Conservation (phyloP, 345 rosid genomes). For the Pistacia integerrima region DNA sequence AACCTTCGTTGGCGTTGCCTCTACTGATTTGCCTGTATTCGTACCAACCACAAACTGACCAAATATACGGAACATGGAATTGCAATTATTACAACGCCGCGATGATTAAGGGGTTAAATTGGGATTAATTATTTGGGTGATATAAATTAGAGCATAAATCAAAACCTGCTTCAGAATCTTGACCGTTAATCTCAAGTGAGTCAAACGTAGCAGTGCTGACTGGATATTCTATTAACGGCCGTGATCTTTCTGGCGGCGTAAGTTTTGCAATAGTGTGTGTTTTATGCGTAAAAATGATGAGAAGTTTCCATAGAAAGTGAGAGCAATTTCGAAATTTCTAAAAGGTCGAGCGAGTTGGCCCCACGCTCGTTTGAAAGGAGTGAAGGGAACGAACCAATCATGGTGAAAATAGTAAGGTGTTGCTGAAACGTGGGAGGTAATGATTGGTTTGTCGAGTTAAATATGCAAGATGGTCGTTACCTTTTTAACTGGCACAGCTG, state of each 20-base stretch:
- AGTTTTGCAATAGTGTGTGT: background rate
- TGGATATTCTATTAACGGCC: background rate
- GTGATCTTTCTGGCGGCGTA: slow-evolving; percentile 12
- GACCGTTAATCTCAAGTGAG: background rate
- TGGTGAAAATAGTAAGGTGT: background rate
- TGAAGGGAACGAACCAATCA: background rate
- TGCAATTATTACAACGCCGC: background rate
- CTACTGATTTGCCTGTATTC: slow-evolving; percentile 14
- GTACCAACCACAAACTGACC: slow-evolving; percentile 6
- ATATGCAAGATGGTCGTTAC: background rate
- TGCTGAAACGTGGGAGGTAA: background rate
- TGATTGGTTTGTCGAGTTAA: background rate
- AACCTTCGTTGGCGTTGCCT: background rate
- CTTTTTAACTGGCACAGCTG: background rate
- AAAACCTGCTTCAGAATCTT: background rate
- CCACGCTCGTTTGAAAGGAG: background rate
- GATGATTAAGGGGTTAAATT: background rate
- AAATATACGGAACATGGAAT: background rate
- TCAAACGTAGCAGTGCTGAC: background rate
- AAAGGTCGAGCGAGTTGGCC: background rate
- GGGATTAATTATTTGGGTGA: background rate
- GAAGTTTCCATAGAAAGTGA: slow-evolving; percentile 33
- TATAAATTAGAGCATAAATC: background rate
- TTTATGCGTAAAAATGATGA: slow-evolving; percentile 25
- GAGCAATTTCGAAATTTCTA: slow-evolving; percentile 20